phyloP scores from a whole-genome alignment of 257 asterid species.

The Solanum chilense region DNA sequence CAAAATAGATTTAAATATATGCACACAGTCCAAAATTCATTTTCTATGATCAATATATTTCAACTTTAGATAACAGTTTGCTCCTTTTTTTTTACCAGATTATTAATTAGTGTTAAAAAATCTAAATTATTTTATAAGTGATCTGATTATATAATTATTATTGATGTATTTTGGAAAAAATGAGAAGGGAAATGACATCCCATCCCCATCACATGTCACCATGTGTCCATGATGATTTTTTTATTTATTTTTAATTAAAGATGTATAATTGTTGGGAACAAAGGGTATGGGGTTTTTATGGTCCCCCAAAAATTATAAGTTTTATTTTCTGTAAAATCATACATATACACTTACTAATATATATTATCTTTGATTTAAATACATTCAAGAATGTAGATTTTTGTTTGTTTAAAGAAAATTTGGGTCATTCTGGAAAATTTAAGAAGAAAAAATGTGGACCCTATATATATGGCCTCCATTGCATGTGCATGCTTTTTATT shows the following conservation, averaged over 20 bases:
- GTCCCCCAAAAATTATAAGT: conserved; percentile 12
- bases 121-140: not conserved
- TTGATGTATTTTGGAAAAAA: not conserved
- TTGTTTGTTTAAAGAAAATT: not conserved
- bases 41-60: too few species aligned
- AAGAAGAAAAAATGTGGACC: not conserved
- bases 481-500: conserved; percentile 15
- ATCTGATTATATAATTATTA: not conserved
- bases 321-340: not conserved
- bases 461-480: not conserved
- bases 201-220: conserved; percentile 53
- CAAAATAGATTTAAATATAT: not conserved
- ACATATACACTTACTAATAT: not conserved
- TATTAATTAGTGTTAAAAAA: not conserved
- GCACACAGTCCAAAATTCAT: too few species aligned
- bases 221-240: conserved; percentile 19
- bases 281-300: conserved; percentile 24
- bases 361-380: conserved; percentile 7
- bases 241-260: not conserved
- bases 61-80: not conserved
- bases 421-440: conserved; percentile 2
- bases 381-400: not conserved
- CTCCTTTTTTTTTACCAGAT: not conserved
- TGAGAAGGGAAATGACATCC: conserved; percentile 27
- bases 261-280: conserved; percentile 4